Base-by-base conservation (phyloP, 2,329 filamentous ascomycete species). In the Xylariaceae sp. region DNA sequence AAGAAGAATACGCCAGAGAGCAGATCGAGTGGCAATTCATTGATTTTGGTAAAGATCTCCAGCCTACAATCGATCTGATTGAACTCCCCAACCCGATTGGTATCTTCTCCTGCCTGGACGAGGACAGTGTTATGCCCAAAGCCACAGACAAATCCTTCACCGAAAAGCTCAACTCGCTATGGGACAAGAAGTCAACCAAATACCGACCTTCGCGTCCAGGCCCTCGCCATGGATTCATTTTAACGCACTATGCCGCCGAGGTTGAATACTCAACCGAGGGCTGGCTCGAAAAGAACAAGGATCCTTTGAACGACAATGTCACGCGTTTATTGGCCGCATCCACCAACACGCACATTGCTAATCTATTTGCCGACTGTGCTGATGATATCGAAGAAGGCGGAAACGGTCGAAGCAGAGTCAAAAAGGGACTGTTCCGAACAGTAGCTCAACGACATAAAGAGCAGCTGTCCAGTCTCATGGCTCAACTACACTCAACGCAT, bases 11-110 rank as follows among this genome's bases (percentile, higher is more conserved):
- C 65, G 91, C 93, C 7, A 77, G 92, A 38, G 93, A 98, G 64
- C 88, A 96, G 66, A 98, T 98, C 56, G 93, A 98, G 68, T 98
- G 93, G 93, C 90, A 97, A 62, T 98, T 98, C 64, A 98, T 98
- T 62, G 93, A 98, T 67, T 98, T 98, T 63, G 93, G 93, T 16
- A 90, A 91, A 50, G 93, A 98, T 62, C 75, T 98, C 21, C 94
- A 98, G 64, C 93, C 93, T 0, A 98, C 93, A 0, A 98, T 98
- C 57, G 93, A 98, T 60, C 76, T 98, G 36, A 98, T 98, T 53
- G 93, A 98, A 67, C 68, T 98, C 25, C 80, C 93, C 0, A 98
- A 98, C 57, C 93, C 93, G 0, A 98, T 98, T 46, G 94, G 93
- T 72, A 95, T 98, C 59, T 98, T 98, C 67, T 97, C 93, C 0